Evolutionary conservation across 768 basidiomycete genomes (phyloP).

Genomic region (Punctularia strigosozonata): DNA sequence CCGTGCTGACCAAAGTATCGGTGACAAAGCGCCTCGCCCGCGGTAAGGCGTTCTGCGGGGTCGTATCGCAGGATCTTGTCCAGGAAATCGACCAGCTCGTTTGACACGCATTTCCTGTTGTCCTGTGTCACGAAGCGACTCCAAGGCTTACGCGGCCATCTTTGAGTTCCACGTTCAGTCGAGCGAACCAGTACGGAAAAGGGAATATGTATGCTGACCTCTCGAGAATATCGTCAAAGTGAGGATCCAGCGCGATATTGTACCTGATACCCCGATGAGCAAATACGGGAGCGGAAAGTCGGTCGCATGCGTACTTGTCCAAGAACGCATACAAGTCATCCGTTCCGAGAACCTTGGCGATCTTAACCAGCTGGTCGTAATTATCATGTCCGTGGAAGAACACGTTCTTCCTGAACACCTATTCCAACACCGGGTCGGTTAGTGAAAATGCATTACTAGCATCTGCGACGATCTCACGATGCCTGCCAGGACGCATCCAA

Average conservation of each 20-base stretch:
- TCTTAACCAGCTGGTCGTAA: slow-evolving; percentile 97
- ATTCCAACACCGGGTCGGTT: slow-evolving; percentile 3
- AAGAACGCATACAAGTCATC: slow-evolving; percentile 89
- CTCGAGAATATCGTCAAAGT: neutral
- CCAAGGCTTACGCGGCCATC: slow-evolving; percentile 93
- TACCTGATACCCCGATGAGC: no score
- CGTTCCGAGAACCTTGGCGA: slow-evolving; percentile 93
- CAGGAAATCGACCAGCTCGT: slow-evolving; percentile 91
- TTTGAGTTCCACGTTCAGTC: slow-evolving; percentile 79
- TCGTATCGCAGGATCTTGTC: slow-evolving; percentile 95
- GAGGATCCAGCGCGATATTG: no score
- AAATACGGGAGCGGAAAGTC: no score
- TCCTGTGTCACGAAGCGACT: slow-evolving; percentile 89
- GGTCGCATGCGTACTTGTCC: slow-evolving; percentile 93
- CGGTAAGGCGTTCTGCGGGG: slow-evolving; percentile 93
- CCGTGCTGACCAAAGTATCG: slow-evolving; percentile 83
- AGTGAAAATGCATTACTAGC: neutral
- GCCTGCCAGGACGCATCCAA: slow-evolving; percentile 97
- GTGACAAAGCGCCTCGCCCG: slow-evolving; percentile 84
- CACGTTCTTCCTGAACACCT: slow-evolving; percentile 99
- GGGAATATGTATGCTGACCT: neutral
- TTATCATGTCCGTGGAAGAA: slow-evolving; percentile 99
- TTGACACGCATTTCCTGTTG: slow-evolving; percentile 92
- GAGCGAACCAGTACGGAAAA: slow-evolving; percentile 68
- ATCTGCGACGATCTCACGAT: slow-evolving; percentile 53